phyloP scores from a whole-genome alignment of 257 asterid genomes.

The Plantago ovata region DNA sequence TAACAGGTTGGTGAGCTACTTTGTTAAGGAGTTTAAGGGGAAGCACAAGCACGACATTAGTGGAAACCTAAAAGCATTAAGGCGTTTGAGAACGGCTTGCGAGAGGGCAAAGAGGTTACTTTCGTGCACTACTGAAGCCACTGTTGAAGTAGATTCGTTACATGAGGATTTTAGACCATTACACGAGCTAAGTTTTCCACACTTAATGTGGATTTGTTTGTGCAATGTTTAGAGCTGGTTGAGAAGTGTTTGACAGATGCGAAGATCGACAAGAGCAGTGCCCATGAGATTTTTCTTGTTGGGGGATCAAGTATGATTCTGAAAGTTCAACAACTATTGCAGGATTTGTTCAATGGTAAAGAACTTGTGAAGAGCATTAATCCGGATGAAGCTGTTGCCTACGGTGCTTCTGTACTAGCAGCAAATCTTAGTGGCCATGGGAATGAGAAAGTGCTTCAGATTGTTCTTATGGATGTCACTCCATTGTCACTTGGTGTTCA shows the following conservation, averaged over 20 bases:
- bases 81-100: conserved; percentile 65
- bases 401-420: not conserved
- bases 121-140: conserved; percentile 78
- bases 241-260: conserved; percentile 84
- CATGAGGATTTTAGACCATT: conserved; percentile 68
- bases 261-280: conserved; percentile 61
- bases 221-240: conserved; percentile 78
- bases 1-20: too few relatives aligned
- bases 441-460: not conserved
- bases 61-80: conserved; percentile 62
- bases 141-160: conserved; percentile 67
- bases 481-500: not conserved
- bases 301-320: not conserved
- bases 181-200: conserved; percentile 74
- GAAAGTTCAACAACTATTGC: not conserved
- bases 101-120: conserved; percentile 76
- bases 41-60: conserved; percentile 72
- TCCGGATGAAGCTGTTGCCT: not conserved
- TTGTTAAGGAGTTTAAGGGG: conserved; percentile 37
- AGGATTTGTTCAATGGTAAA: not conserved
- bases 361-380: not conserved
- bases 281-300: not conserved
- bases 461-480: not conserved
- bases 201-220: conserved; percentile 68
- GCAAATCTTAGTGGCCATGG: not conserved